Conservation (phyloP, 139 green algal genomes). For the Desmodesmus armatus region DNA sequence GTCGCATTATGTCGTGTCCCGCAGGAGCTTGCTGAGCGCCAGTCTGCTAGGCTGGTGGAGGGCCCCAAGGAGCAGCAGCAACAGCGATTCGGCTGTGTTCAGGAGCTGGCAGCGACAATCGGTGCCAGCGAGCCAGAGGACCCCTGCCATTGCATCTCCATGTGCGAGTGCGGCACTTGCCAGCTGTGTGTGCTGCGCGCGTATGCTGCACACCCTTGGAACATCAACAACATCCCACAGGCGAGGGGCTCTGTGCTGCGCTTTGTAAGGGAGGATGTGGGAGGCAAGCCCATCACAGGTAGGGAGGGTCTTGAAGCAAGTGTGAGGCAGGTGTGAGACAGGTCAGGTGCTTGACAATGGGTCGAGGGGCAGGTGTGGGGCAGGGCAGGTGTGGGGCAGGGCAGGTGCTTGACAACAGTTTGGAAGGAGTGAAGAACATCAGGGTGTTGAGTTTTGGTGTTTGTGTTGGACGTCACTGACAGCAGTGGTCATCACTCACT, state of each 20-base stretch:
- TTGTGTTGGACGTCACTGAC: too few species aligned
- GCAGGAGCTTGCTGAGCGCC: too few species aligned
- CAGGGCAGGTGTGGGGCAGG: too few species aligned
- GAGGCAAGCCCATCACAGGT: conserved; percentile 41
- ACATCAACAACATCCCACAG: conserved; percentile 46
- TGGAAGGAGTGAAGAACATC: too few species aligned
- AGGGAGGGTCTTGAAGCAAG: not conserved
- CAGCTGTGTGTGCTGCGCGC: conserved; percentile 28
- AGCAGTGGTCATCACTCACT: not conserved
- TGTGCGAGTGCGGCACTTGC: conserved; percentile 24
- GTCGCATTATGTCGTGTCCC: too few species aligned
- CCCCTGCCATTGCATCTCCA: not conserved
- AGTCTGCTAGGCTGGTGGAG: too few species aligned
- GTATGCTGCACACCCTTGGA: conserved; percentile 40
- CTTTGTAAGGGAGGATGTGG: conserved; percentile 42
- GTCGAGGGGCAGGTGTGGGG: too few species aligned
- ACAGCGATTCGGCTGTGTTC: too few species aligned
- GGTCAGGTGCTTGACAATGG: too few species aligned
- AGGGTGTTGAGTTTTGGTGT: not conserved
- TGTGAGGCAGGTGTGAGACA: too few species aligned
- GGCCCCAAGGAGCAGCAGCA: too few species aligned
- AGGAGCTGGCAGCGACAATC: conserved; percentile 28
- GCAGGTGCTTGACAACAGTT: too few species aligned
- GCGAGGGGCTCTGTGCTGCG: conserved; percentile 33
- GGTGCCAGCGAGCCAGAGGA: not conserved